Percentiles rank a stretch among this genome's conserved stretches.
Evolutionary conservation across 805 yeast genomes (phyloP).

Genomic region (Brettanomyces nanus): DNA sequence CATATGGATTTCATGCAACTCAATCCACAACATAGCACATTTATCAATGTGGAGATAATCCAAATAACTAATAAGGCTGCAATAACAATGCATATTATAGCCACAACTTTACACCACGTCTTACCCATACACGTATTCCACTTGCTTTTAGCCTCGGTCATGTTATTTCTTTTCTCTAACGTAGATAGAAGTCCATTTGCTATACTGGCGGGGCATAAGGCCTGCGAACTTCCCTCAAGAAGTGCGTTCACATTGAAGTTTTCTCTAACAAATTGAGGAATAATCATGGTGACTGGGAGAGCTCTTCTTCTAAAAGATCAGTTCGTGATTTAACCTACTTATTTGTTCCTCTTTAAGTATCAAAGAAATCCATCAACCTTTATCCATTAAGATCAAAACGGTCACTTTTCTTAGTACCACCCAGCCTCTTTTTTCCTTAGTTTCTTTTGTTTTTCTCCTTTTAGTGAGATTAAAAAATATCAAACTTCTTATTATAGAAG

Average conservation of each 20-base stretch:
- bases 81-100: slow-evolving; percentile 61
- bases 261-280: slow-evolving; percentile 15
- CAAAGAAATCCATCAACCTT: too few species aligned
- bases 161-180: slow-evolving; percentile 11
- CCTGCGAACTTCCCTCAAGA: slow-evolving; percentile 5
- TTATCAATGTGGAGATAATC: slow-evolving; percentile 45
- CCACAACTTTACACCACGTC: slow-evolving; percentile 65
- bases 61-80: slow-evolving; percentile 48
- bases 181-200: slow-evolving; percentile 4
- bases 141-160: slow-evolving; percentile 10
- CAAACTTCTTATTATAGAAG: too few species aligned
- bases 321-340: too few species aligned
- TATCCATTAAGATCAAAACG: too few species aligned
- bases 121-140: slow-evolving; percentile 83
- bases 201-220: slow-evolving; percentile 16
- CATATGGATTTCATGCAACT: slow-evolving; percentile 43
- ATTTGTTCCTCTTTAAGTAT: too few species aligned
- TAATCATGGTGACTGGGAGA: slow-evolving; percentile 6
- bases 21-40: slow-evolving; percentile 53
- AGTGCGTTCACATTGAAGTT: slow-evolving; percentile 13
- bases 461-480: too few species aligned
- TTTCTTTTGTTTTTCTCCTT: too few species aligned
- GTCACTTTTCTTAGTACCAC: too few species aligned
- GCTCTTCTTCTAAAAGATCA: too few species aligned
- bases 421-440: too few species aligned